These are phyloP conservation scores for Fusarium pseudoanthophilum DNA, from an alignment of 2,329 filamentous ascomycete genomes.

Conservation along the genomic window DNA sequence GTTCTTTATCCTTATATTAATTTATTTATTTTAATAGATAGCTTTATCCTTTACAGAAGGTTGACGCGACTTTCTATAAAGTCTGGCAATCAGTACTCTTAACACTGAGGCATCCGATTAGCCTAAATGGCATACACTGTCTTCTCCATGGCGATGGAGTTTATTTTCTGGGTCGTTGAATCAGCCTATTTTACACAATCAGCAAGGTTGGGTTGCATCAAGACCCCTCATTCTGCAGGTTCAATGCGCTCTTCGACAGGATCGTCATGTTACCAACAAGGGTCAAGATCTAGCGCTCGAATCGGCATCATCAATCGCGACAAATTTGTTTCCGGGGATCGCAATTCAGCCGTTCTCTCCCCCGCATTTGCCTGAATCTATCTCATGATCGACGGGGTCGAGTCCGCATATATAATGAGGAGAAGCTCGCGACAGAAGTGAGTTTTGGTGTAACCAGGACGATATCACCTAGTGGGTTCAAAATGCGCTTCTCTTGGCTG, in stretches of 20 bases:
- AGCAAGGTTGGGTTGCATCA: neutral
- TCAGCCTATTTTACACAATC: slow-evolving; percentile 12
- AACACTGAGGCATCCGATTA: neutral
- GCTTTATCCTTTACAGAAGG: no score
- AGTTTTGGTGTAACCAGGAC: no score
- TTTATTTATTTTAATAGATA: no score
- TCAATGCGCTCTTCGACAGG: slow-evolving; percentile 1
- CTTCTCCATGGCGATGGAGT: neutral
- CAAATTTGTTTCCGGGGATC: neutral
- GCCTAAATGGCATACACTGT: neutral
- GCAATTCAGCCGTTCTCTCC: neutral
- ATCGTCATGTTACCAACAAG: slow-evolving; percentile 7
- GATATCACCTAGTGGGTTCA: neutral
- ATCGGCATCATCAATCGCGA: neutral
- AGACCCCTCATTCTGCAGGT: slow-evolving; percentile 3
- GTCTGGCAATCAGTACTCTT: no score
- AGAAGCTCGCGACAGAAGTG: no score
- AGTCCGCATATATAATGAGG: neutral
- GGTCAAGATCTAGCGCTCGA: slow-evolving; percentile 11
- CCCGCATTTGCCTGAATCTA: slow-evolving; percentile 10
- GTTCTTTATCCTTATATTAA: no score
- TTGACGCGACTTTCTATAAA: neutral
- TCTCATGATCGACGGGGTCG: neutral
- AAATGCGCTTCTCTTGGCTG: slow-evolving; percentile 6
- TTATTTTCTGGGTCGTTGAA: neutral